phyloP scores from a whole-genome alignment of 139 green algal species.

The Haematococcus lacustris region DNA sequence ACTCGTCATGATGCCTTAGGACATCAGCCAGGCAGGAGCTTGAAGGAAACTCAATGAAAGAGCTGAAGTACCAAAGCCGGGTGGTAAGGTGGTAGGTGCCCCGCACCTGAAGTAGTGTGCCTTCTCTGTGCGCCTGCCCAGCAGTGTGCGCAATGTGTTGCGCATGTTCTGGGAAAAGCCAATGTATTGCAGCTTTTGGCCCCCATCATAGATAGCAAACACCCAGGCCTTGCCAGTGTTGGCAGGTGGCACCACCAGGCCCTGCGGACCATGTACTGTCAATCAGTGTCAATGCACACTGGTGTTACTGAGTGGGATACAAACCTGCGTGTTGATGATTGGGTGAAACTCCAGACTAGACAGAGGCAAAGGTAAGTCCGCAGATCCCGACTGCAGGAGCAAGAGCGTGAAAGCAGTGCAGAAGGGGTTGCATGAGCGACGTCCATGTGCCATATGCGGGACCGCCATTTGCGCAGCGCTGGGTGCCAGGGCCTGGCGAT shows the following conservation, averaged over 20 bases:
- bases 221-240: slow-evolving; percentile 41
- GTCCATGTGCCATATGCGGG: no score
- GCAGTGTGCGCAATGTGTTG: slow-evolving; percentile 70
- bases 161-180: slow-evolving; percentile 79
- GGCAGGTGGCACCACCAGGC: background rate
- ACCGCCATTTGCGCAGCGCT: no score
- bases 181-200: slow-evolving; percentile 83
- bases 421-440: no score
- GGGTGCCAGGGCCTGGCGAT: no score
- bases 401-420: no score
- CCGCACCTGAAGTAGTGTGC: slow-evolving; percentile 71
- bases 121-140: slow-evolving; percentile 74
- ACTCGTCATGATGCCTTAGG: background rate
- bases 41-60: background rate
- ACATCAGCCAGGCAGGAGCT: background rate
- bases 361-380: no score
- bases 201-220: slow-evolving; percentile 80
- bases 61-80: background rate
- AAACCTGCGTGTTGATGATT: slow-evolving; percentile 2
- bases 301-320: background rate
- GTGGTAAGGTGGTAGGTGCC: background rate
- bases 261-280: background rate
- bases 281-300: background rate
- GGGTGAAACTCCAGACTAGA: background rate
- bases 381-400: no score